Evolutionary conservation across 495 filamentous ascomycete species (phyloP).

Genomic region (Letharia lupina): DNA sequence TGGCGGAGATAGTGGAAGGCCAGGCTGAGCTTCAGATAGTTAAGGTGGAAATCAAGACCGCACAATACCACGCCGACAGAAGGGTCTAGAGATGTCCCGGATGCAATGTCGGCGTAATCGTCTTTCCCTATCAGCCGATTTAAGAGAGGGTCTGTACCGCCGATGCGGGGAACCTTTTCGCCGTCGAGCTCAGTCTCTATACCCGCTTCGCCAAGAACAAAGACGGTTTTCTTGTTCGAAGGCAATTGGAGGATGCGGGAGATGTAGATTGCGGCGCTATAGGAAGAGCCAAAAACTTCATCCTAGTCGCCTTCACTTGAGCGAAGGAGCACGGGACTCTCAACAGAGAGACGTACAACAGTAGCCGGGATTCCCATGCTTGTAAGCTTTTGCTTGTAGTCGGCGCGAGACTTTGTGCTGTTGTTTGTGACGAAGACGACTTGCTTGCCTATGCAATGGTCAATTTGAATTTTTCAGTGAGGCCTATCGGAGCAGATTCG

Average conservation of each 20-base stretch:
- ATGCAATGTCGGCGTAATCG: conserved; percentile 69
- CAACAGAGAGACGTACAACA: conserved; percentile 37
- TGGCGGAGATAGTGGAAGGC: conserved; percentile 76
- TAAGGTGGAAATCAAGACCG: conserved; percentile 86
- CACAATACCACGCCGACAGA: conserved; percentile 83
- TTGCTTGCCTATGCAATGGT: conserved; percentile 59
- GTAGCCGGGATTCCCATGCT: conserved; percentile 67
- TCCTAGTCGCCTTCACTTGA: conserved; percentile 41
- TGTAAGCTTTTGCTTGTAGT: conserved; percentile 89
- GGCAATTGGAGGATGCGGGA: conserved; percentile 78
- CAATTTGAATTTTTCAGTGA: not conserved
- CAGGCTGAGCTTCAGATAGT: conserved; percentile 80
- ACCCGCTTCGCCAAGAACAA: conserved; percentile 81
- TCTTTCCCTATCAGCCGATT: conserved; percentile 66
- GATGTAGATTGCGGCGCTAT: conserved; percentile 93
- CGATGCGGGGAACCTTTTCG: conserved; percentile 71
- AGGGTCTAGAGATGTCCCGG: conserved; percentile 68
- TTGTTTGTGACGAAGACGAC: conserved; percentile 98
- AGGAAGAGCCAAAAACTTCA: conserved; percentile 93
- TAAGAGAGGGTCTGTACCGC: conserved; percentile 77
- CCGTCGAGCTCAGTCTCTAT: conserved; percentile 79
- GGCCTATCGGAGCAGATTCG: conserved; percentile 11
- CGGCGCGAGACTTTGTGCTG: conserved; percentile 87
- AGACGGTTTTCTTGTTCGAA: conserved; percentile 78
- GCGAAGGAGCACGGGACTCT: not conserved